Evolutionary conservation across 2,329 filamentous ascomycete species (phyloP).

Genomic region (Capronia epimyces): DNA sequence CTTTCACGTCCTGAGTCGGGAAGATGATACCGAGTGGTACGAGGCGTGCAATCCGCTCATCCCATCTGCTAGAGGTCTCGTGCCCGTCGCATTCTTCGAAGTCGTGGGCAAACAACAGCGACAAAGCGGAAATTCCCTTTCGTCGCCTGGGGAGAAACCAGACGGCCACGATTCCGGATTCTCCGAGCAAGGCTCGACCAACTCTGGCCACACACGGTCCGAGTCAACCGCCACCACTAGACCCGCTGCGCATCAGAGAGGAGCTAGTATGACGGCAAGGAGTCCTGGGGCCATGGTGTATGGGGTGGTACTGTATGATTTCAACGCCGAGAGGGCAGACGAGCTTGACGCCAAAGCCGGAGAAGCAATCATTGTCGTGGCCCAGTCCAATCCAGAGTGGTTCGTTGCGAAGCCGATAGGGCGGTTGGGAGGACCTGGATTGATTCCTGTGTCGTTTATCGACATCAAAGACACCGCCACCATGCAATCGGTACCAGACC

Average conservation of each 20-base stretch:
- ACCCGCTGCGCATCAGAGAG: conserved; percentile 36
- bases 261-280: conserved; percentile 46
- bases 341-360: conserved; percentile 92
- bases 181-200: conserved; percentile 49
- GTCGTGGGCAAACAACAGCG: conserved; percentile 84
- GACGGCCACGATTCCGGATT: conserved; percentile 90
- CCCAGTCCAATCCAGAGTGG: conserved; percentile 97
- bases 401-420: conserved; percentile 99
- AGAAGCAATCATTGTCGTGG: conserved; percentile 96
- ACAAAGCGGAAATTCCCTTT: conserved; percentile 70
- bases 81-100: conserved; percentile 92
- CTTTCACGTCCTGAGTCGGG: conserved; percentile 93
- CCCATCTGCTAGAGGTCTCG: conserved; percentile 79
- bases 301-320: conserved; percentile 94
- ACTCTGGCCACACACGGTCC: conserved; percentile 32
- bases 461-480: conserved; percentile 93
- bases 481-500: conserved; percentile 73
- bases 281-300: conserved; percentile 80
- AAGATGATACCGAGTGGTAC: conserved; percentile 95
- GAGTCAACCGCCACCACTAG: conserved; percentile 35
- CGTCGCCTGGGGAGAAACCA: conserved; percentile 44
- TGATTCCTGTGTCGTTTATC: conserved; percentile 95
- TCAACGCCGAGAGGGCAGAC: conserved; percentile 89
- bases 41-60: conserved; percentile 93
- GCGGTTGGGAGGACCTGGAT: conserved; percentile 83